Conservation (phyloP, 805 yeast genomes). For the Yarrowia bubula region DNA sequence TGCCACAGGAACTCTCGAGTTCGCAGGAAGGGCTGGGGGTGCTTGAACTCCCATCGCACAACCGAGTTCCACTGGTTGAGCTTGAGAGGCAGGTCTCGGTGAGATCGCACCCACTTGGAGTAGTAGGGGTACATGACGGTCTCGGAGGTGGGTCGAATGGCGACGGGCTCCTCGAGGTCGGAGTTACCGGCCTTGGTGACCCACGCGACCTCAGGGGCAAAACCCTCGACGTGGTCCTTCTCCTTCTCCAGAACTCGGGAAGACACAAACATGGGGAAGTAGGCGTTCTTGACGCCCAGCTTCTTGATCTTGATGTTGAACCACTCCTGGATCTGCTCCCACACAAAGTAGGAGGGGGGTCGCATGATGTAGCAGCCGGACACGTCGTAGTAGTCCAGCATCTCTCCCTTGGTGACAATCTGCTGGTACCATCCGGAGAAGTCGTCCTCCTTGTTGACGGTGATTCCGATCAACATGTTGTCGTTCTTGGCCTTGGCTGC, state of each 20-base stretch:
- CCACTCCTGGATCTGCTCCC: slow-evolving; percentile 92
- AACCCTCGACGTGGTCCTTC: slow-evolving; percentile 98
- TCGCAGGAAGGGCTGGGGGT: slow-evolving; percentile 98
- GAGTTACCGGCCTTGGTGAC: slow-evolving; percentile 94
- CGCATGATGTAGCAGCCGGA: slow-evolving; percentile 98
- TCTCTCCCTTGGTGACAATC: slow-evolving; percentile 92
- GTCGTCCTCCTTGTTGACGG: slow-evolving; percentile 87
- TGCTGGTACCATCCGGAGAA: slow-evolving; percentile 98
- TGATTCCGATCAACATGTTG: slow-evolving; percentile 79
- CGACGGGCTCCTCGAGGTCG: slow-evolving; percentile 96
- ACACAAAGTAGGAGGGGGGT: slow-evolving; percentile 89
- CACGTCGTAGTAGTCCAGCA: slow-evolving; percentile 97
- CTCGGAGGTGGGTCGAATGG: slow-evolving; percentile 98
- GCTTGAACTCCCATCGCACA: slow-evolving; percentile 99
- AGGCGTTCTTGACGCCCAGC: slow-evolving; percentile 89
- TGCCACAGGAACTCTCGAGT: slow-evolving; percentile 99
- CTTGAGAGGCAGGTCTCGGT: slow-evolving; percentile 94
- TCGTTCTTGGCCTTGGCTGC: slow-evolving; percentile 34
- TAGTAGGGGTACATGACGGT: slow-evolving; percentile 99
- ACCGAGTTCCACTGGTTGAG: slow-evolving; percentile 99
- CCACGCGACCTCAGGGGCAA: slow-evolving; percentile 99
- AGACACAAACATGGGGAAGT: slow-evolving; percentile 98
- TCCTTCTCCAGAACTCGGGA: slow-evolving; percentile 90
- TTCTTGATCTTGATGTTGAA: slow-evolving; percentile 78
- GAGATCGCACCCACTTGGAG: slow-evolving; percentile 98